Conservation (phyloP, 2,329 filamentous ascomycete genomes). For the Emergomyces orientalis region DNA sequence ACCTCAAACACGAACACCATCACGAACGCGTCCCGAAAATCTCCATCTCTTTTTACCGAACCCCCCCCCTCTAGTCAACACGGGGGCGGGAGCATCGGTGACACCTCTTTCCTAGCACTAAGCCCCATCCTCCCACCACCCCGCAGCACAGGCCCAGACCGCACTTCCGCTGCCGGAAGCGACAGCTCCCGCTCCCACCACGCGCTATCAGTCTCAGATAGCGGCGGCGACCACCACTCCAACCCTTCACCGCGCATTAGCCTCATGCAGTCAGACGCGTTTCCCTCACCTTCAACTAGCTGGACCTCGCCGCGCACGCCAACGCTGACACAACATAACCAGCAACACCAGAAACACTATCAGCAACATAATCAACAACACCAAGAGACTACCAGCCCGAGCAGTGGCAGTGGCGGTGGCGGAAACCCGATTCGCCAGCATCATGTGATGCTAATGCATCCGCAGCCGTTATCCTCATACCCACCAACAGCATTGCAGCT, state of each 20-base stretch:
- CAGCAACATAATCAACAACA: background rate
- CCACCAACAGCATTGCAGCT: slow-evolving; percentile 25
- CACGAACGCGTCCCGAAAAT: slow-evolving; percentile 7
- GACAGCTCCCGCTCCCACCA: background rate
- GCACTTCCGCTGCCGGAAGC: background rate
- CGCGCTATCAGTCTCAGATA: slow-evolving; percentile 3
- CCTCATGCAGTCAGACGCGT: slow-evolving; percentile 30
- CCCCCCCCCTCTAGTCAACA: background rate
- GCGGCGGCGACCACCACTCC: slow-evolving; percentile 26
- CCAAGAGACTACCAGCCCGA: background rate
- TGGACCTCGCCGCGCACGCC: slow-evolving; percentile 14
- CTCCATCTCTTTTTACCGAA: background rate
- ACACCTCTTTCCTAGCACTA: slow-evolving; percentile 6
- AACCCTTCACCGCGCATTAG: slow-evolving; percentile 27
- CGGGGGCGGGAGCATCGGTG: background rate
- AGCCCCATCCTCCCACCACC: background rate
- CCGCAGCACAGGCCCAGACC: background rate
- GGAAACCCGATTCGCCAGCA: background rate
- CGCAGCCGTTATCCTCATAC: slow-evolving; percentile 17
- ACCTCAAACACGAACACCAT: background rate
- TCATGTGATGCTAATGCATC: background rate
- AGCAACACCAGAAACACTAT: slow-evolving; percentile 6
- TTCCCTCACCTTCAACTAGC: slow-evolving; percentile 34
- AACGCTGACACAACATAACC: slow-evolving; percentile 24
- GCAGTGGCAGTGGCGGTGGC: background rate